Base-by-base conservation (phyloP, 2,329 filamentous ascomycete species). In the Ceratocystis colombiana region DNA sequence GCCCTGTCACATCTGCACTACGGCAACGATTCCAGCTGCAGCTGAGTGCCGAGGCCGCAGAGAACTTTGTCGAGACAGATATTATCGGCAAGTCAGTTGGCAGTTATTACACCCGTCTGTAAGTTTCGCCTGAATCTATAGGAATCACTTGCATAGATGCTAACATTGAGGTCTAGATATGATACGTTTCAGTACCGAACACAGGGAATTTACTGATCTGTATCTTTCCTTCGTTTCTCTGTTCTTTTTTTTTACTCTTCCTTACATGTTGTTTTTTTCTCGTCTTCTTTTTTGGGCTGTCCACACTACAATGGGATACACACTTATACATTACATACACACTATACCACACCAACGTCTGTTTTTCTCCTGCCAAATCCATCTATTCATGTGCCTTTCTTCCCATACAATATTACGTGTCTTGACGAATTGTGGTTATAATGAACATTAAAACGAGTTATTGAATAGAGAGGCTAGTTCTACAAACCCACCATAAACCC, bases 161-260 rank as follows among this genome's bases (percentile, higher is more conserved):
- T 71, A 62, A 71, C 55, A 68, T 41, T 68, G 25, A 20, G 15
- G 20, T 17, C 2, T 53, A 90, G 88, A 76, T 90, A 91, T 73
- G 88, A 91, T 76, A 90, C 88, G 69, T 93, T 91, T 78, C 89
- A 93, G 78, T 93, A 93, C 77, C 84, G 89, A 72, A 92, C 89
- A 45, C 89, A 93, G 76, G 89, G 89, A 71, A 93, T 93, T 76
- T 93, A 93, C 76, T 93, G 82, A 61, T 30, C 37, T 48, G 1
- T 33, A 33, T 48, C 37, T 5, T 59, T 33, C 10, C 15, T 53
- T 53, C 28, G 8, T 64, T 45, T 62, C 61, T n/a, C 55, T 46
- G 55, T 37, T 53, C 44, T 22, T 61, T 45, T 22, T 22, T 66
- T 30, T 41, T 41, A 41, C 37, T 55, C 45, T 66, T 62, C 48